phyloP scores from a whole-genome alignment of 163 green algal species.

The Scenedesmus sp. region DNA sequence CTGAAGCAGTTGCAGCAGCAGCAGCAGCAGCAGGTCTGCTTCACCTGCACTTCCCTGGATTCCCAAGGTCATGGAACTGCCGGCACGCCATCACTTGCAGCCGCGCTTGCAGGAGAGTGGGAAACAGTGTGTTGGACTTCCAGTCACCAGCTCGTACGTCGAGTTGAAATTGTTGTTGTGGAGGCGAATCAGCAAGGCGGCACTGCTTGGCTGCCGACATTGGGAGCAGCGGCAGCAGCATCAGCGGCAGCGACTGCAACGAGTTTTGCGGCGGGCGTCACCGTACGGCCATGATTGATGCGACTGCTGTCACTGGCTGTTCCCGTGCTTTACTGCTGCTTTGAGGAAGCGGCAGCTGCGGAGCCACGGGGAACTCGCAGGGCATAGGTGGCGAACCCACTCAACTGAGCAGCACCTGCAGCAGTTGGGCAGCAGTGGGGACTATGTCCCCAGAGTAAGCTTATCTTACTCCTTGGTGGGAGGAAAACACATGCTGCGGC shows the following conservation, averaged over 20 bases:
- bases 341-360: neutral
- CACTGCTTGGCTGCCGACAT: neutral
- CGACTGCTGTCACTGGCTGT: neutral
- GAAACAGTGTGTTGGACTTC: too few species aligned
- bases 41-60: too few species aligned
- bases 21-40: neutral
- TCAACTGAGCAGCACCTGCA: neutral
- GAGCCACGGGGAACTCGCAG: neutral
- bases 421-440: neutral
- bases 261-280: too few species aligned
- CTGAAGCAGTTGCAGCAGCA: neutral
- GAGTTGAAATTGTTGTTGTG: neutral
- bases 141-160: neutral
- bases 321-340: neutral
- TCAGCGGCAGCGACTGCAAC: too few species aligned
- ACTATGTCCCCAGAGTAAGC: neutral
- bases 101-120: too few species aligned
- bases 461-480: neutral
- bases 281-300: too few species aligned
- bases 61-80: too few species aligned
- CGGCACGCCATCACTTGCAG: too few species aligned
- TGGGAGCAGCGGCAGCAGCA: neutral
- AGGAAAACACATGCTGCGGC: neutral
- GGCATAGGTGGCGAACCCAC: neutral
- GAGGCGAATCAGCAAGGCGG: neutral